Evolutionary conservation across 106 monocot species (phyloP).

Genomic region (Chionographis japonica): DNA sequence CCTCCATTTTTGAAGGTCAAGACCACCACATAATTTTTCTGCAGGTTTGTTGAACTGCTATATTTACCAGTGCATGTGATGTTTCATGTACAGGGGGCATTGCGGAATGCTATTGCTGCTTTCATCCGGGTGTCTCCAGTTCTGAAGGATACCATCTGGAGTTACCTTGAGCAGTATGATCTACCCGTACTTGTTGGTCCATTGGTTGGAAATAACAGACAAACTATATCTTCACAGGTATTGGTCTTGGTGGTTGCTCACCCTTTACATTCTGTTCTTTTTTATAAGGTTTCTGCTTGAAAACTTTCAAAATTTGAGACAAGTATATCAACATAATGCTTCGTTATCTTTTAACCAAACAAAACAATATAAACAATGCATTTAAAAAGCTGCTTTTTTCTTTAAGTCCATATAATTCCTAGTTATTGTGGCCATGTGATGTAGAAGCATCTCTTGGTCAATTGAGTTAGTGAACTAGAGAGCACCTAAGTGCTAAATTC

Average conservation of each 20-base stretch:
- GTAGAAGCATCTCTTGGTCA: no score
- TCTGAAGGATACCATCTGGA: slow-evolving; percentile 84
- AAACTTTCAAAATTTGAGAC: no score
- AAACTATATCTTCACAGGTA: slow-evolving; percentile 61
- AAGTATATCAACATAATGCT: no score
- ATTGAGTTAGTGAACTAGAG: no score
- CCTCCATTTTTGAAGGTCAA: slow-evolving; percentile 90
- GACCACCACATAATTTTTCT: neutral
- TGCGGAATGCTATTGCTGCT: slow-evolving; percentile 71
- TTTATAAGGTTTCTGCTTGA: no score
- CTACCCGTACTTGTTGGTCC: slow-evolving; percentile 80
- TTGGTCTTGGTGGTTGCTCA: slow-evolving; percentile 5
- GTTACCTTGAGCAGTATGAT: slow-evolving; percentile 93
- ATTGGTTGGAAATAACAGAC: slow-evolving; percentile 23
- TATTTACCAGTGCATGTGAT: neutral
- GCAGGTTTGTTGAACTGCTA: neutral
- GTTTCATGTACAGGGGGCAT: slow-evolving; percentile 65
- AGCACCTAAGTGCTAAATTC: no score
- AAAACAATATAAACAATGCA: no score
- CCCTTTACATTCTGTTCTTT: no score
- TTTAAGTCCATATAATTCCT: no score
- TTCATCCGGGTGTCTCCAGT: slow-evolving; percentile 74
- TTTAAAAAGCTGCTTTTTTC: no score
- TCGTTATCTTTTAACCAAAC: no score
- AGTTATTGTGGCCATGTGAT: no score